Evolutionary conservation across 305 asterid genomes (phyloP).

Genomic region (Nicotiana rustica): DNA sequence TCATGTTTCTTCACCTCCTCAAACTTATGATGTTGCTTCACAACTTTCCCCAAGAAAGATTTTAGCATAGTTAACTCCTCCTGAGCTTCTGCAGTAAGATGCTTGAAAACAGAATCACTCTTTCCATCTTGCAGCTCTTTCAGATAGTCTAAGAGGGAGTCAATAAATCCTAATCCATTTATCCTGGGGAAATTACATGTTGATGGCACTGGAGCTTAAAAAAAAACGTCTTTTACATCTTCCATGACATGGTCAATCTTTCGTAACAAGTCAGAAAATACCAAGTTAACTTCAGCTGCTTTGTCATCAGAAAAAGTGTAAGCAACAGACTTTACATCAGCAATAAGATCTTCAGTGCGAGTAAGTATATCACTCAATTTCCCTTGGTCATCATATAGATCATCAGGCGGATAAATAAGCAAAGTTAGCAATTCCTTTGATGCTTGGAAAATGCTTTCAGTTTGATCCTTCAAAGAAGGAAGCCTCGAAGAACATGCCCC

Average conservation of each 20-base stretch:
- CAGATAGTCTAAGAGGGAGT: conserved; percentile 16
- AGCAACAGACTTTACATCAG: not conserved
- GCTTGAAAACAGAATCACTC: not conserved
- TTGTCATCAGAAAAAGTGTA: not conserved
- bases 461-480: too few species aligned
- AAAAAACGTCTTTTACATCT: not conserved
- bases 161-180: not conserved
- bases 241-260: not conserved
- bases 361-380: not conserved
- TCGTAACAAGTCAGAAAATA: conserved; percentile 6
- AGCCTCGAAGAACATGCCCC: too few species aligned
- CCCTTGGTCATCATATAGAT: not conserved
- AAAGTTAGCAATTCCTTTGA: too few species aligned
- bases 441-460: too few species aligned
- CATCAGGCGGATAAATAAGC: not conserved
- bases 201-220: not conserved
- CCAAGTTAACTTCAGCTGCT: not conserved
- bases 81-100: not conserved
- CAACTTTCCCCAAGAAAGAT: not conserved
- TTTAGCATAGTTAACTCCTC: not conserved
- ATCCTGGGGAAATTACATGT: conserved; percentile 1
- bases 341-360: not conserved
- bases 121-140: not conserved
- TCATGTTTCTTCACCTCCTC: not conserved
- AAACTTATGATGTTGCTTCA: not conserved